Conservation (phyloP, 148 eudicot species). For the Rhododendron vialii region DNA sequence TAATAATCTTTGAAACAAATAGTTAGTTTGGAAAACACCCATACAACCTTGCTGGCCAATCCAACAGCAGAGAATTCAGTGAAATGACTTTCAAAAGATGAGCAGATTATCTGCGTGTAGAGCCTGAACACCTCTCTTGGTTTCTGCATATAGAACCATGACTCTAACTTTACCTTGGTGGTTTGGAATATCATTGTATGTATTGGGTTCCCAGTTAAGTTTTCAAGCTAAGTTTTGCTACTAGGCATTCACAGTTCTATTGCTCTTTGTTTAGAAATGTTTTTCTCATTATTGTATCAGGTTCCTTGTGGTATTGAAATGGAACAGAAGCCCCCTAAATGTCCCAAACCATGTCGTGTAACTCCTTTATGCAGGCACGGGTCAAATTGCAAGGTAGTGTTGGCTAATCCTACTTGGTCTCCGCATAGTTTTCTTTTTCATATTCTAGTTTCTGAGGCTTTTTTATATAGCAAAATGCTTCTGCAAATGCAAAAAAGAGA, state of each 20-base stretch:
- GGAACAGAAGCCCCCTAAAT: slow-evolving; percentile 90
- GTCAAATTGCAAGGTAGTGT: slow-evolving; percentile 55
- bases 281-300: slow-evolving; percentile 34
- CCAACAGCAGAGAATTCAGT: not conserved
- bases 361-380: slow-evolving; percentile 76
- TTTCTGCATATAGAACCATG: not conserved
- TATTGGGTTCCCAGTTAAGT: not conserved
- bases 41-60: not conserved
- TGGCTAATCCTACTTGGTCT: slow-evolving; percentile 9
- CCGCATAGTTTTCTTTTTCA: slow-evolving; percentile 4
- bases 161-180: not conserved
- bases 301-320: slow-evolving; percentile 97
- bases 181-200: not conserved
- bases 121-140: not conserved
- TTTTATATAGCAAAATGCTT: not conserved
- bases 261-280: not conserved
- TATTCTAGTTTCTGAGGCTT: not conserved
- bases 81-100: not conserved
- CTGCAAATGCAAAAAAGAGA: not conserved
- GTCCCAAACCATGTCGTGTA: slow-evolving; percentile 68
- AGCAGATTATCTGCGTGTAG: not conserved
- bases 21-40: not conserved
- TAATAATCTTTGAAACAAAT: not conserved
- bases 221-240: not conserved
- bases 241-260: not conserved